These are phyloP conservation scores for Erythrophleum ivorense DNA, from an alignment of 331 rosid genomes.

Conservation along the genomic window DNA sequence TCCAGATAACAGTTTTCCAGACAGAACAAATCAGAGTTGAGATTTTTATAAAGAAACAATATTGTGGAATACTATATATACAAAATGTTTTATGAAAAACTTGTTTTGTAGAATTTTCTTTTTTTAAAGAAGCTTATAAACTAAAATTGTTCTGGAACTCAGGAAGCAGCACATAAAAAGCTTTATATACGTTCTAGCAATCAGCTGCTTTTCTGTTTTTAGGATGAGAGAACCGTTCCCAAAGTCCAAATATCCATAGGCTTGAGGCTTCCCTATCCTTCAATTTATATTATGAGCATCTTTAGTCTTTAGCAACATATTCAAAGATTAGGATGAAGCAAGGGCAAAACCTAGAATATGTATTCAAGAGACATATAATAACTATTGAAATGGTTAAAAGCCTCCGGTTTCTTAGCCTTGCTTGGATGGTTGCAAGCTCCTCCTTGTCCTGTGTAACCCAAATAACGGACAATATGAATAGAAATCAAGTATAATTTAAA, in stretches of 20 bases:
- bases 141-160: background rate
- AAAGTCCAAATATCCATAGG: background rate
- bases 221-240: background rate
- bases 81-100: background rate
- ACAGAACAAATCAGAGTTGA: background rate
- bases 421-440: conserved; percentile 45
- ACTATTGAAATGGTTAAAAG: too few relatives aligned
- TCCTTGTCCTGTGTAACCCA: conserved; percentile 89
- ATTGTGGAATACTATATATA: background rate
- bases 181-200: background rate
- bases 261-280: background rate
- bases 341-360: background rate
- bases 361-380: background rate
- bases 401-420: too few relatives aligned
- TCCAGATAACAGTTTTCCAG: background rate
- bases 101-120: too few relatives aligned
- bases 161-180: background rate
- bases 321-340: background rate
- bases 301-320: background rate
- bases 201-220: background rate
- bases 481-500: conserved; percentile 12
- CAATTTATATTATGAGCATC: background rate
- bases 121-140: background rate
- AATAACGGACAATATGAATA: conserved; percentile 16
- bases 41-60: background rate